Base-by-base conservation (phyloP, 176 grass and related monocot species). In the Avena atlantica region DNA sequence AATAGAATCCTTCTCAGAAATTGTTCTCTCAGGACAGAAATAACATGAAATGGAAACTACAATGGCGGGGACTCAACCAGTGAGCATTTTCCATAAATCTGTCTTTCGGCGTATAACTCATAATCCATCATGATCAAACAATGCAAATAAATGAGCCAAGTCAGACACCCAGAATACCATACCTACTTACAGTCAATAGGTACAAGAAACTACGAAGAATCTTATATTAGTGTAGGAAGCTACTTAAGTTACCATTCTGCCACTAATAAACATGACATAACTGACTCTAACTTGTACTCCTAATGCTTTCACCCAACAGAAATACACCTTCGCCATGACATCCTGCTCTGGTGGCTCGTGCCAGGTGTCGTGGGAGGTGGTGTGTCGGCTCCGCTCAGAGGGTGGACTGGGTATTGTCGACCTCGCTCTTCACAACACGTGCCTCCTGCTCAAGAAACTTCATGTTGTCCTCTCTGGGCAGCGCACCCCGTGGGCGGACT, bases 171-270 rank as follows among this genome's bases (percentile, higher is more conserved):
- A 20, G 25, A 74, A 5, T 83, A 71, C 4, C 44, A 70, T 82
- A 48, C 48, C 34, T n/a, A 12, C 8, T 14, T 73, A 55, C 66
- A 83, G 31, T 10, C 9, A 24, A 24, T 24, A 36, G 11, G 76
- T 58, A 40, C 76, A 58, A 73, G 82, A 85, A 85, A 78, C 24
- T 6, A 40, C 10, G 27, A 25, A 44, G 3, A 51, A n/a, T 37
- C 15, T 70, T 20, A 69, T 15, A 74, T 45, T 36, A 10, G 56
- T 24, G 34, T 78, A 80, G 47, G 58, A 2, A 64, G 21, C 58
- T 80, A 80, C 27, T 44, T 72, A 21, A 77, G 31, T 68, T 45
- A 12, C 24, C 17, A 89, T 78, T 83, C 29, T 78, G n/a, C 23
- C 52, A 55, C 14, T 37, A 71, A 53, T 52, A 78, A 71, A 8